A percentile compares a stretch with the other conserved stretches of the same genome.
Conservation (phyloP, 192 early-diverging fungal species). For the Coemansia erecta region DNA sequence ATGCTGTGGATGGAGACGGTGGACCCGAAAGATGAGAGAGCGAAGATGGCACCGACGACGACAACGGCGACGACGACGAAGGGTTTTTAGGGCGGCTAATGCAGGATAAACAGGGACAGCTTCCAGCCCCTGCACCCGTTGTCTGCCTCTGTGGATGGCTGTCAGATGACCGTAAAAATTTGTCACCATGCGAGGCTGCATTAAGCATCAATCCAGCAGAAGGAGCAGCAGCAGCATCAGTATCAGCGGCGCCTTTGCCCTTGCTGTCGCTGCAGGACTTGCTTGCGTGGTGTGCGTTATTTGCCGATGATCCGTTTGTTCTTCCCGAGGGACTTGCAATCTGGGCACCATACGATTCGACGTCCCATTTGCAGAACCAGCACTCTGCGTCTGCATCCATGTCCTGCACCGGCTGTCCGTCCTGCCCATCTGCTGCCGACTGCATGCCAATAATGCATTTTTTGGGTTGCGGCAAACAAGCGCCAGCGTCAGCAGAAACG, state of each 20-base stretch:
- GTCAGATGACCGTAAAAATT: slow-evolving; percentile 8
- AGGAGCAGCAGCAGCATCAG: neutral
- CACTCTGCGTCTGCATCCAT: neutral
- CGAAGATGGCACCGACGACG: neutral
- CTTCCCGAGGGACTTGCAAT: no score
- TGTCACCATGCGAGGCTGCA: slow-evolving; percentile 6
- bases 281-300: slow-evolving; percentile 4
- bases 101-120: neutral
- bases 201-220: slow-evolving; percentile 5
- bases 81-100: neutral
- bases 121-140: neutral
- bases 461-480: neutral
- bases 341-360: no score
- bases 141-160: slow-evolving; percentile 2
- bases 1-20: no score
- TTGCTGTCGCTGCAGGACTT: slow-evolving; percentile 1
- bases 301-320: neutral
- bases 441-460: slow-evolving; percentile 3
- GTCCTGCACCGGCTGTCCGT: neutral
- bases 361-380: no score
- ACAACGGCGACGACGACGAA: neutral
- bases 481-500: neutral
- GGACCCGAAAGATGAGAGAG: neutral
- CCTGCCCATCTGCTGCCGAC: slow-evolving; percentile 1
- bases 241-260: neutral